Conservation (phyloP, 2,329 filamentous ascomycete species). For the Neofusicoccum kwambonambiense region DNA sequence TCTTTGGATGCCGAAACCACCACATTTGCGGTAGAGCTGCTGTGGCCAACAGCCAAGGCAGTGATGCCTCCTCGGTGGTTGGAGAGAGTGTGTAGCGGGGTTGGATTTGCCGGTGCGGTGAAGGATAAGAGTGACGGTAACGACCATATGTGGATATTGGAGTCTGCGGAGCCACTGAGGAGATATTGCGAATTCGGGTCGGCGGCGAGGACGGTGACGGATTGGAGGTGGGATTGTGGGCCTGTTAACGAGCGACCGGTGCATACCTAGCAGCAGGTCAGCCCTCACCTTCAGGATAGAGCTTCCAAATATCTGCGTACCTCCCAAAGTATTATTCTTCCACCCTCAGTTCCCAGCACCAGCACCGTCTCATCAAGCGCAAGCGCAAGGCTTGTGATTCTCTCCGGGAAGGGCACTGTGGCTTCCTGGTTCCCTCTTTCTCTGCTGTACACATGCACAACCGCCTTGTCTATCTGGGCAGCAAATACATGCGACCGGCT, state of each 20-base stretch:
- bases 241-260: slow-evolving; percentile 77
- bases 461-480: slow-evolving; percentile 86
- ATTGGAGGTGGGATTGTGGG: slow-evolving; percentile 74
- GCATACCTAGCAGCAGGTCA: slow-evolving; percentile 54
- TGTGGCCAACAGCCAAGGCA: slow-evolving; percentile 61
- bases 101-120: slow-evolving; percentile 46
- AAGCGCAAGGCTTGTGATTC: slow-evolving; percentile 74
- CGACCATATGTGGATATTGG: slow-evolving; percentile 91
- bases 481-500: slow-evolving; percentile 84
- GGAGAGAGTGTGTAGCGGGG: slow-evolving; percentile 75
- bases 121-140: slow-evolving; percentile 71
- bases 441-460: slow-evolving; percentile 88
- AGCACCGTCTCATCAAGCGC: slow-evolving; percentile 67
- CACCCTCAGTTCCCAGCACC: slow-evolving; percentile 78
- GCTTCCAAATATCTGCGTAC: slow-evolving; percentile 48
- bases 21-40: slow-evolving; percentile 71
- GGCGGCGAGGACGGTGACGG: slow-evolving; percentile 71
- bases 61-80: slow-evolving; percentile 75
- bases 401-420: slow-evolving; percentile 81
- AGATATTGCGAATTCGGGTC: slow-evolving; percentile 70
- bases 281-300: slow-evolving; percentile 35
- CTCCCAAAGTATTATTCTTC: slow-evolving; percentile 90
- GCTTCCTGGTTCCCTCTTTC: slow-evolving; percentile 84
- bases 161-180: slow-evolving; percentile 78
- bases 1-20: slow-evolving; percentile 82